These are phyloP conservation scores for Physaria fendleri DNA, from an alignment of 345 rosid genomes.

Conservation along the genomic window DNA sequence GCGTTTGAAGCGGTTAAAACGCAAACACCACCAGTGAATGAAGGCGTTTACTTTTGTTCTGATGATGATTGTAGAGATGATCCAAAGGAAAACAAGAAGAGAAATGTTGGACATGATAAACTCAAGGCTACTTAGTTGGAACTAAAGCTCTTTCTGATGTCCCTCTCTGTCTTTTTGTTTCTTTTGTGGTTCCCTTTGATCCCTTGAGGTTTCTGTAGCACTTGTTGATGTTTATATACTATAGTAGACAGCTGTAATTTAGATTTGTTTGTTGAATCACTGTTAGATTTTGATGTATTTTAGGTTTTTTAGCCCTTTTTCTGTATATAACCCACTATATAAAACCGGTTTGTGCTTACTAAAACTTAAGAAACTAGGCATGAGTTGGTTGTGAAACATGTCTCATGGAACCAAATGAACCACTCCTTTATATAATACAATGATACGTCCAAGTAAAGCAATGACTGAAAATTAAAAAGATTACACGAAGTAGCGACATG, in stretches of 20 bases:
- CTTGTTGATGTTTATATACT: slow-evolving; percentile 22
- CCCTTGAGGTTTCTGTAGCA: slow-evolving; percentile 18
- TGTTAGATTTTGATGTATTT: too few relatives aligned
- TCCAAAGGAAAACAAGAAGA: slow-evolving; percentile 31
- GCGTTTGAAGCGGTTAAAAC: slow-evolving; percentile 69
- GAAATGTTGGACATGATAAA: slow-evolving; percentile 53
- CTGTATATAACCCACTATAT: too few relatives aligned
- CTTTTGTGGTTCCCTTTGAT: slow-evolving; percentile 18
- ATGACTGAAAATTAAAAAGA: too few relatives aligned
- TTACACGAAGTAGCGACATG: too few relatives aligned
- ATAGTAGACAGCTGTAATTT: not conserved
- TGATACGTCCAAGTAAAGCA: too few relatives aligned
- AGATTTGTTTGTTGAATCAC: too few relatives aligned
- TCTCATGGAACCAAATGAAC: too few relatives aligned
- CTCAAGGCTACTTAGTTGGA: slow-evolving; percentile 52
- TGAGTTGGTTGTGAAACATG: too few relatives aligned
- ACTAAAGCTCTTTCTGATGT: slow-evolving; percentile 16
- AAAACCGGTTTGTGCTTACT: too few relatives aligned
- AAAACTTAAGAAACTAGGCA: too few relatives aligned
- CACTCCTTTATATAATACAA: too few relatives aligned
- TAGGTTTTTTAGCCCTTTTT: too few relatives aligned
- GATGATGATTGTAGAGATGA: slow-evolving; percentile 37
- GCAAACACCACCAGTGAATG: slow-evolving; percentile 58
- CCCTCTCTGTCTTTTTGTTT: not conserved
- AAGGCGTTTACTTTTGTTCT: slow-evolving; percentile 57